Percentiles rank a stretch among this genome's conserved stretches.
These are phyloP conservation scores for Coemansia sp. DNA, from an alignment of 192 early-diverging fungal genomes.

Conservation along the genomic window DNA sequence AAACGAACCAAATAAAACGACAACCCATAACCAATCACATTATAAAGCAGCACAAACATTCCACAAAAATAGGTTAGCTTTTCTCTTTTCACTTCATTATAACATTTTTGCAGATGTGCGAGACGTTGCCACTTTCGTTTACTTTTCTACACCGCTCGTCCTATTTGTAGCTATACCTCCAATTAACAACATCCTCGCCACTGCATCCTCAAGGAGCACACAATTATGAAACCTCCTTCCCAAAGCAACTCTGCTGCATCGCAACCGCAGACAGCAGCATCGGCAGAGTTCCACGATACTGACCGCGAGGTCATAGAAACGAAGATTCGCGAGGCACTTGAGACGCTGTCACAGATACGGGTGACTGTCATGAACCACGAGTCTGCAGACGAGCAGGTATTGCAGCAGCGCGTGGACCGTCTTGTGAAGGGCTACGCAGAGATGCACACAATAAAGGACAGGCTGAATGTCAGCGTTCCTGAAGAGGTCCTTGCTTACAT, in stretches of 20 bases:
- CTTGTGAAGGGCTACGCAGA: slow-evolving; percentile 38
- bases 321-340: slow-evolving; percentile 42
- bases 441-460: slow-evolving; percentile 35
- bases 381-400: slow-evolving; percentile 36
- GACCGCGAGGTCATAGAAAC: slow-evolving; percentile 35
- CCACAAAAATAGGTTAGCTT: no score
- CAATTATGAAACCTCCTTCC: slow-evolving; percentile 13
- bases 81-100: no score
- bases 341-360: slow-evolving; percentile 46
- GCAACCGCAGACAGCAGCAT: slow-evolving; percentile 2
- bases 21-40: slow-evolving; percentile 4
- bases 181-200: background rate
- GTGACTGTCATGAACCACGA: slow-evolving; percentile 49
- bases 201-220: background rate
- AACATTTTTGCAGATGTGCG: no score
- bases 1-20: slow-evolving; percentile 9
- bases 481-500: slow-evolving; percentile 42
- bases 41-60: background rate
- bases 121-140: no score
- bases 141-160: no score
- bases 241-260: slow-evolving; percentile 10
- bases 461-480: slow-evolving; percentile 41
- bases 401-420: slow-evolving; percentile 44
- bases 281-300: slow-evolving; percentile 28
- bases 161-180: background rate